Base-by-base conservation (phyloP, 2,329 filamentous ascomycete genomes). In the Paraphaeosphaeria minitans region DNA sequence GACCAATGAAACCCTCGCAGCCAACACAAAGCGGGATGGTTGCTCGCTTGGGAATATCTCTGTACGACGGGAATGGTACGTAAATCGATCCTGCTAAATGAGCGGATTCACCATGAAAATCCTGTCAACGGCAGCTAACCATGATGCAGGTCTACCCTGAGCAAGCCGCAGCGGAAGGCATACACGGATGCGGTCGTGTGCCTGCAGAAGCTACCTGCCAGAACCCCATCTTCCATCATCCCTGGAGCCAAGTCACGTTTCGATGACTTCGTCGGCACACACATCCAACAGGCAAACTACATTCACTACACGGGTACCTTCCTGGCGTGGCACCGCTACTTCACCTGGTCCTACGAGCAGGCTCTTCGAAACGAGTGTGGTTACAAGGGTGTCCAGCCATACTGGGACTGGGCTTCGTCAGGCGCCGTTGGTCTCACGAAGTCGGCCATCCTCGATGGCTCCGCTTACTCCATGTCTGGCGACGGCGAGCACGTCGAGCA, bases 381-480 rank as follows among this genome's bases (percentile, higher is more conserved):
- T 46, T 79, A 77, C 60, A 69, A 53, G 6, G 76, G 74, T 41
- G 62, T 65, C 47, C 69, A 75, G 52, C 77, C 77, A 4, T 68
- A 68, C 57, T 66, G 62, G 64, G 48, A 71, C 68, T 51, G 65
- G 66, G 49, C 57, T 3, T 42, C 53, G 45, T 63, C 63, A 5
- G 62, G 64, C n/a, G 27, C 33, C 3, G 60, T 54, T 14, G 53
- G 58, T 24, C 49, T 63, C 14, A 59, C 55, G 12, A 59, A 50
- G 3, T 83, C 80, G 1, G 73, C 81, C 12, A 70, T 84, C 54
- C 83, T 83, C 59, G 81, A 84, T 60, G 82, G 83, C n/a, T 81
- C 76, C 54, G 78, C 75, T 1, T 75, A 72, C 8, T 81, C 78
- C 19, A 74, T 84, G 63, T 76, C 75, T 4, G 81, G 81, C 12